Conservation (phyloP, 1,284 basidiomycete species). For the Anthracocystis walkeri region DNA sequence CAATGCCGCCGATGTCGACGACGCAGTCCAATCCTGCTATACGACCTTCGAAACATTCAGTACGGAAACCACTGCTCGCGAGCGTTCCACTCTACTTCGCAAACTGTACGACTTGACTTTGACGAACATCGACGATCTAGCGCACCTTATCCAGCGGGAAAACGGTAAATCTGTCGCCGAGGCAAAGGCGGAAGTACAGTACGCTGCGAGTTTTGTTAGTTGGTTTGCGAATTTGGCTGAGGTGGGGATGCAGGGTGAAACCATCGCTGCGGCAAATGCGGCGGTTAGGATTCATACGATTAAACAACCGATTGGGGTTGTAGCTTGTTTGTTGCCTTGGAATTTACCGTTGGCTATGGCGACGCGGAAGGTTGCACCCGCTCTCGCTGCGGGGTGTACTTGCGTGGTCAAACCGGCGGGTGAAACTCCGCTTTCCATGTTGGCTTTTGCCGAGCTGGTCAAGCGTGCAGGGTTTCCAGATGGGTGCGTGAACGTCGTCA, state of each 20-base stretch:
- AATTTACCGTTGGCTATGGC: slow-evolving; percentile 55
- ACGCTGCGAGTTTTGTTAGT: slow-evolving; percentile 30
- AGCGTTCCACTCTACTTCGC: slow-evolving; percentile 35
- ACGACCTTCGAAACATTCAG: slow-evolving; percentile 25
- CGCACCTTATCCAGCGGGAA: slow-evolving; percentile 45
- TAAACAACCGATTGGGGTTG: slow-evolving; percentile 43
- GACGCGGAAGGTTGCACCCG: slow-evolving; percentile 40
- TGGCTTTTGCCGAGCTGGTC: slow-evolving; percentile 41
- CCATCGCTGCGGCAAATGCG: slow-evolving; percentile 34
- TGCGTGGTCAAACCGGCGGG: slow-evolving; percentile 47
- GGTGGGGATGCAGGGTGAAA: slow-evolving; percentile 29
- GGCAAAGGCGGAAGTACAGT: slow-evolving; percentile 47
- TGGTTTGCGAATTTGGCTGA: slow-evolving; percentile 46
- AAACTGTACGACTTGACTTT: slow-evolving; percentile 42
- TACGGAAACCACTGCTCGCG: slow-evolving; percentile 29
- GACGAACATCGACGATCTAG: slow-evolving; percentile 41
- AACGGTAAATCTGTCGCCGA: slow-evolving; percentile 49
- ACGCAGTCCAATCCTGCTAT: slow-evolving; percentile 30
- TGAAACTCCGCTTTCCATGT: slow-evolving; percentile 33
- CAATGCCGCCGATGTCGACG: slow-evolving; percentile 27
- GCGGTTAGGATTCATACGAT: slow-evolving; percentile 33
- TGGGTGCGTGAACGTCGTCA: slow-evolving; percentile 40
- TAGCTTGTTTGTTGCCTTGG: slow-evolving; percentile 51
- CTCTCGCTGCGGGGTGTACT: slow-evolving; percentile 35
- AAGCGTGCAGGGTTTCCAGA: slow-evolving; percentile 36